Conservation (phyloP, 805 yeast genomes). For the Wickerhamiella kurtzmanii region DNA sequence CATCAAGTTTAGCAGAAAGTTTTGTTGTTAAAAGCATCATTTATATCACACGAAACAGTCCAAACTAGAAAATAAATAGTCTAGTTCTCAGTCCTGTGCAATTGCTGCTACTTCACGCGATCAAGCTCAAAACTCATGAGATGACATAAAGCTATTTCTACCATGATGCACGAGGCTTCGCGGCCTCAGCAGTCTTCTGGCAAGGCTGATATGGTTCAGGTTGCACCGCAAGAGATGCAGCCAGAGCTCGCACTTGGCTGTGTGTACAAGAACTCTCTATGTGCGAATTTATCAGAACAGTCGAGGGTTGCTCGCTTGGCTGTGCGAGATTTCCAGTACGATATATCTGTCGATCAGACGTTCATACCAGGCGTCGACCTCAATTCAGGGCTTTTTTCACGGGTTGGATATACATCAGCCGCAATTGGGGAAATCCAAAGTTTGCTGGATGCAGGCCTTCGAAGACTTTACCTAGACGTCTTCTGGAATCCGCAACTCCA, state of each 20-base stretch:
- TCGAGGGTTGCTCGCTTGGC: slow-evolving; percentile 19
- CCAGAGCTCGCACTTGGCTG: slow-evolving; percentile 15
- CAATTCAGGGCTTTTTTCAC: slow-evolving; percentile 21
- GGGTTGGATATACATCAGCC: slow-evolving; percentile 22
- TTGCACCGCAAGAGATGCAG: background rate
- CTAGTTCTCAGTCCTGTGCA: too few species aligned
- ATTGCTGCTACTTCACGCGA: too few species aligned
- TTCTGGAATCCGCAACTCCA: slow-evolving; percentile 33
- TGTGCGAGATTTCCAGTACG: slow-evolving; percentile 26
- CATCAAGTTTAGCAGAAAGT: too few species aligned
- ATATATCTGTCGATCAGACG: slow-evolving; percentile 24
- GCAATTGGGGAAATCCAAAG: slow-evolving; percentile 17
- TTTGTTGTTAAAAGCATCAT: too few species aligned
- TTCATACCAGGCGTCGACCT: slow-evolving; percentile 26
- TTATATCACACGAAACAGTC: too few species aligned
- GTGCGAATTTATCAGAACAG: slow-evolving; percentile 14
- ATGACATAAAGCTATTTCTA: too few species aligned
- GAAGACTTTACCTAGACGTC: slow-evolving; percentile 32
- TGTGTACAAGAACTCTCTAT: slow-evolving; percentile 12
- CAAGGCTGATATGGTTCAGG: background rate
- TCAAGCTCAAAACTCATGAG: too few species aligned
- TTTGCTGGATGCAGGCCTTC: slow-evolving; percentile 27
- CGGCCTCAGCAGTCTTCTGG: too few species aligned
- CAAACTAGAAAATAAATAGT: too few species aligned
- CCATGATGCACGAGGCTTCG: too few species aligned